Percentiles rank a stretch among this genome's conserved stretches.
phyloP scores from a whole-genome alignment of 2,329 filamentous ascomycete species.

The Penicillium italicum region DNA sequence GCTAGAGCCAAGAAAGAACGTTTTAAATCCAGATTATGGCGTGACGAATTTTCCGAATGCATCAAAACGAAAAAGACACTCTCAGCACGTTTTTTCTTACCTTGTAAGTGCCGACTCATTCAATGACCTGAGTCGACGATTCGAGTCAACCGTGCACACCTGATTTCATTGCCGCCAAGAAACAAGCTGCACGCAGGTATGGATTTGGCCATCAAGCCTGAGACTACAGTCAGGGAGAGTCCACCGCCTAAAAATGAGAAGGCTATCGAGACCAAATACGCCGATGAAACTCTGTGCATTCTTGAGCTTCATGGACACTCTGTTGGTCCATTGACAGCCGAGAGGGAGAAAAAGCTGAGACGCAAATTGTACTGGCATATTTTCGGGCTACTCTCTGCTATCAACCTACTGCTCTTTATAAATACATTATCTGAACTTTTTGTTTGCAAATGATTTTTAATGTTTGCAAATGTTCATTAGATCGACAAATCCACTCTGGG shows the following conservation, averaged over 20 bases:
- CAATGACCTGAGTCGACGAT: too few species aligned
- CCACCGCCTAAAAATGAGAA: not conserved
- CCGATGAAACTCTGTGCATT: conserved; percentile 38
- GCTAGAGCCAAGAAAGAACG: not conserved
- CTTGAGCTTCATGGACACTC: conserved; percentile 36
- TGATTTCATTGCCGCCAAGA: not conserved
- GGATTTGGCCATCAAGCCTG: not conserved
- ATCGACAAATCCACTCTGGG: conserved; percentile 43
- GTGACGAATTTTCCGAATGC: not conserved
- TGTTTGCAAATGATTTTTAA: too few species aligned
- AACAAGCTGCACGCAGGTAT: not conserved
- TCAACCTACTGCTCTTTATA: conserved; percentile 41
- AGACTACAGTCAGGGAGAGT: not conserved
- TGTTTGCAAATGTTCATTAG: too few species aligned
- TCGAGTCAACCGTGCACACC: not conserved
- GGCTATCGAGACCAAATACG: conserved; percentile 16
- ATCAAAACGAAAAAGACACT: not conserved
- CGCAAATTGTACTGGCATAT: conserved; percentile 36
- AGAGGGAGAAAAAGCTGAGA: conserved; percentile 31
- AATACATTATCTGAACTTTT: conserved; percentile 5
- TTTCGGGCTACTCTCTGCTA: conserved; percentile 32
- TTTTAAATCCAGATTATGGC: not conserved
- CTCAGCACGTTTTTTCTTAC: not conserved
- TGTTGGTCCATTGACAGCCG: conserved; percentile 31
- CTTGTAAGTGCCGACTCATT: not conserved